Base-by-base conservation (phyloP, 208 protist genomes). In the Leishmania arabica region DNA sequence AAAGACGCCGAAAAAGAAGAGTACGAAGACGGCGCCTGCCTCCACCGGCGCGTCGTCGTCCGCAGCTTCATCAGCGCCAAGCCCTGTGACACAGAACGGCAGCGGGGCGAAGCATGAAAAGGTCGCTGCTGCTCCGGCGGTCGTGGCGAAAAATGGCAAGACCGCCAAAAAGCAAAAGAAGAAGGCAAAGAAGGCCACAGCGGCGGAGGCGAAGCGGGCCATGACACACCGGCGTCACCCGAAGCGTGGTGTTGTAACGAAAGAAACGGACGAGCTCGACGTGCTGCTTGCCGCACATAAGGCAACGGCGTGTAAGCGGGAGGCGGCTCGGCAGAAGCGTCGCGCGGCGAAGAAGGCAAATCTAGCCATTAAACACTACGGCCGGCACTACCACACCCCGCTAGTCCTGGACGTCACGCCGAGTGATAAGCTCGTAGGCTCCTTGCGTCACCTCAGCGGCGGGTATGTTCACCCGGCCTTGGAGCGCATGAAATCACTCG, bases 401-500 rank as follows among this genome's bases (percentile, higher is more conserved):
- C 82, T 96, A 31, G 92, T 84, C 7, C 65, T 95, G 3, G 95
- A 97, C 49, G 95, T 97, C 21, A 86, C 90, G 4, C 88, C 93
- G 51, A 89, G 68, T 17, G 86, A 92, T 42, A 91, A 94, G 81
- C 85, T 97, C 13, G 93, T 96, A 3, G 95, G 93, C 42, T 95
- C 95, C 8, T 89, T 97, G 53, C 90, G 95, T 19, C 93, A 97
- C 34, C 66, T 97, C 49, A 90, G 86, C 68, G 92, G 90, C 49
- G 87, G 93, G 66, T 89, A 82, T 78, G 86, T 97, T 27, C 92
- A 97, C 81, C 92, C 93, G 1, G 88, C 84, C 7, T 74, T 94
- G 72, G 95, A 97, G 19, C 90, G 95, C 62, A 96, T 97, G 91
- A 97, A 97, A 84, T 97, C 95, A 17, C 80, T 97, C 21, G 95